phyloP scores from a whole-genome alignment of 1,284 basidiomycete species.

The Anthracocystis panici-leucophaei region DNA sequence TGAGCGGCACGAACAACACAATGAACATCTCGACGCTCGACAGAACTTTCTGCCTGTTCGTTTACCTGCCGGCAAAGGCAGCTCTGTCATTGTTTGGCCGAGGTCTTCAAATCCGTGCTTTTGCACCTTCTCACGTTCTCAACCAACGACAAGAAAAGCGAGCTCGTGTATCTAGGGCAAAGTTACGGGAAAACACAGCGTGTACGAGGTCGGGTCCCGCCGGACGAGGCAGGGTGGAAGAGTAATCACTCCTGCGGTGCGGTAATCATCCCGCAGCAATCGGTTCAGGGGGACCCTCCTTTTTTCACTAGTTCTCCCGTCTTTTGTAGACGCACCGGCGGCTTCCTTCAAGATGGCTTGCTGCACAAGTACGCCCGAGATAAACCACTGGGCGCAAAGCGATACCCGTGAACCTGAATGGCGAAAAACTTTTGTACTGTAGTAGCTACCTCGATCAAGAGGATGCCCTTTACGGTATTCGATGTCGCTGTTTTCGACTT shows the following conservation, averaged over 20 bases:
- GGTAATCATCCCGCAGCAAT: neutral
- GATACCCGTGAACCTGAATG: neutral
- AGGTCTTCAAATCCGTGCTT: neutral
- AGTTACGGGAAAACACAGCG: neutral
- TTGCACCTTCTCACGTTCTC: neutral
- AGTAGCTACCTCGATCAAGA: constrained; percentile 4
- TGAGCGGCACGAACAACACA: neutral
- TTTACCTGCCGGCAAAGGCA: neutral
- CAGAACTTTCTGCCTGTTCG: constrained; percentile 23
- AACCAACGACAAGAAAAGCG: neutral
- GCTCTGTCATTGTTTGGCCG: neutral
- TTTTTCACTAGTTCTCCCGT: constrained; percentile 3
- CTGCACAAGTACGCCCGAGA: neutral
- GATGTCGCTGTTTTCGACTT: neutral
- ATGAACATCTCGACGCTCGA: constrained; percentile 1
- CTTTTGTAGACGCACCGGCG: constrained; percentile 2
- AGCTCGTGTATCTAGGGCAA: neutral
- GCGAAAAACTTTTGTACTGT: constrained; percentile 5
- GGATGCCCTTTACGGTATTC: constrained; percentile 3
- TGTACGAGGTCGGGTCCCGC: neutral
- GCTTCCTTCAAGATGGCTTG: neutral
- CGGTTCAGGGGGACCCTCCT: neutral
- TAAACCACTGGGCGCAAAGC: neutral
- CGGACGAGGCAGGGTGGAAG: neutral
- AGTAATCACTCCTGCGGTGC: neutral